Evolutionary conservation across 805 yeast species (phyloP), one percentile per base, ranked within the genome.

Genomic region (Candida oleophila): DNA sequence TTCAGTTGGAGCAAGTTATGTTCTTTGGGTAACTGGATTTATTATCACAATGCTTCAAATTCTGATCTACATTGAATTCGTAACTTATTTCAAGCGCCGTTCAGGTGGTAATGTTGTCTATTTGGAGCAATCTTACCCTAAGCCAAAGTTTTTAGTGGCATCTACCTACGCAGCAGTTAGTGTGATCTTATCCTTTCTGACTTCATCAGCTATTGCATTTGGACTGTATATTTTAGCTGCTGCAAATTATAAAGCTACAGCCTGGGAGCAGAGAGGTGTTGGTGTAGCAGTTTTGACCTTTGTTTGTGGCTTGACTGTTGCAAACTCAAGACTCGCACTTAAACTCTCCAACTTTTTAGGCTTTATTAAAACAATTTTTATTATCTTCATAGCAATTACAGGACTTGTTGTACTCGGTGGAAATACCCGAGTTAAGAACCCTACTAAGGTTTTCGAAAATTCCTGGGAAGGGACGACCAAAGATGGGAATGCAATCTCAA

Each of bases 21-120:
- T 74, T 3, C 55, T 74, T n/a, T 74, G 78, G 78, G 53, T 67
- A 2, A 54, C 59, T 19, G 74, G 78, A 11, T 72, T 65, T 48
- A 41, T 73, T 28, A 66, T 74, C 43, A 66, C 75, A 4, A 45
- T 71, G 15, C 59, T 68, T 28, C 67, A 68, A 41, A 56, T 70
- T 28, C 56, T 59, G 36, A 64, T 73, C 28, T 71, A 71, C 51
- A 63, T 73, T 35, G 77, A 74, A 49, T 74, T 59, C 51, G 70
- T 68, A 25, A 64, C 72, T 3, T 74, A 74, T 50, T 72, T 61
- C 49, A 53, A 54, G 33, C 56, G 57, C 21, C 57, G 74, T 50
- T 58, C 64, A 1, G 74, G 73, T 20, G 73, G 69, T 25, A 71
- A 66, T 50, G 73, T 68, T 14, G 71, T 61, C 3, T 68, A 64